These are phyloP conservation scores for Calocybe cyanea DNA, from an alignment of 768 basidiomycete genomes.

Conservation along the genomic window DNA sequence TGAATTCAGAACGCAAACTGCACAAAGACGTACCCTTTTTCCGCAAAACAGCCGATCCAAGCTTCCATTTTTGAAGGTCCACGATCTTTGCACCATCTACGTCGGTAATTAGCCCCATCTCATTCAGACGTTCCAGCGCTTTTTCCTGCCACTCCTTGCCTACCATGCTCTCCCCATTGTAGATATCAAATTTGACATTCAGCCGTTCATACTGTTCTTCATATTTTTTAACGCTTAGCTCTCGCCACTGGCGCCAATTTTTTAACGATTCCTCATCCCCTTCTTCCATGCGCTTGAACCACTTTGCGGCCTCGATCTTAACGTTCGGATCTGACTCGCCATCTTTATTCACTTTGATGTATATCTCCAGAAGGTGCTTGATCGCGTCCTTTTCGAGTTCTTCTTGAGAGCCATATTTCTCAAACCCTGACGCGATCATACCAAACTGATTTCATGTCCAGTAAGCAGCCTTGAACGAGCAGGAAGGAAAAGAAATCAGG, in stretches of 20 bases:
- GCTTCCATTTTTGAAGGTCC: slow-evolving; percentile 85
- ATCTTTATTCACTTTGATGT: slow-evolving; percentile 91
- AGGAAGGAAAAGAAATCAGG: not conserved
- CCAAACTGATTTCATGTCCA: slow-evolving; percentile 53
- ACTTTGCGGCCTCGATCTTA: slow-evolving; percentile 72
- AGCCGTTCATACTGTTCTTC: slow-evolving; percentile 81
- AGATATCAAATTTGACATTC: slow-evolving; percentile 90
- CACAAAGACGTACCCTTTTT: slow-evolving; percentile 61
- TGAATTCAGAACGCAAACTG: no score
- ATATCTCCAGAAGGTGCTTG: slow-evolving; percentile 91
- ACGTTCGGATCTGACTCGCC: slow-evolving; percentile 68
- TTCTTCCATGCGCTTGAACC: slow-evolving; percentile 95
- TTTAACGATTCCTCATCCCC: slow-evolving; percentile 79
- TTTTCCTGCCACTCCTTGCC: slow-evolving; percentile 69
- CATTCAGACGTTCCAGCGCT: slow-evolving; percentile 63
- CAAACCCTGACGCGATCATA: slow-evolving; percentile 85
- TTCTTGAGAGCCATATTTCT: slow-evolving; percentile 86
- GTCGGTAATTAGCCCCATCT: slow-evolving; percentile 73
- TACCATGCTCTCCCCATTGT: slow-evolving; percentile 86
- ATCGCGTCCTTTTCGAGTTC: slow-evolving; percentile 85
- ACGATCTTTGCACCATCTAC: slow-evolving; percentile 81
- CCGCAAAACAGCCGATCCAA: slow-evolving; percentile 85
- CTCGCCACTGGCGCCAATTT: slow-evolving; percentile 93
- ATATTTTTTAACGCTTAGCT: slow-evolving; percentile 87
- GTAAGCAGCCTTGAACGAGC: not conserved